phyloP scores from a whole-genome alignment of 257 asterid species.

The Ocimum tenuiflorum region DNA sequence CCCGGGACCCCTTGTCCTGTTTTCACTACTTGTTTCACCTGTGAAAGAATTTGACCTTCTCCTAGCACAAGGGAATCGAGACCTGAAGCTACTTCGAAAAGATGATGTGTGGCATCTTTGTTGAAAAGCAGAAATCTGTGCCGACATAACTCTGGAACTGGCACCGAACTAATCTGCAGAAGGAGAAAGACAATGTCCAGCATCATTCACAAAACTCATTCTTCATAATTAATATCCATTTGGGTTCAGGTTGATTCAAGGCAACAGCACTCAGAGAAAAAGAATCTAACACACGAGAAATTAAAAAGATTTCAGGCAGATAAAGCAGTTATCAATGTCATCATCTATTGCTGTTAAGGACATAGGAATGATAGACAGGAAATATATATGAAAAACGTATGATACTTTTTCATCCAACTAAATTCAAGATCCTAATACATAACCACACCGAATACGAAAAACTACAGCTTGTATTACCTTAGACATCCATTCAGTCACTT shows the following conservation, averaged over 20 bases:
- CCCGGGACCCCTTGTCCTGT: constrained; percentile 74
- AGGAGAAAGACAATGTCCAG: constrained; percentile 10
- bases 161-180: constrained; percentile 70
- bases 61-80: constrained; percentile 90
- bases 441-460: background rate
- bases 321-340: background rate
- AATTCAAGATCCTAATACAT: background rate
- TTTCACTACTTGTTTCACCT: constrained; percentile 84
- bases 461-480: constrained; percentile 43
- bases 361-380: background rate
- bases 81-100: constrained; percentile 86
- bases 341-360: background rate
- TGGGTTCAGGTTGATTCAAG: background rate
- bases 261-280: background rate
- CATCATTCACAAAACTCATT: background rate
- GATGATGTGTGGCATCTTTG: constrained; percentile 65
- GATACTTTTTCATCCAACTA: background rate
- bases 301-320: background rate
- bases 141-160: constrained; percentile 53
- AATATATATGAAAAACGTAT: background rate
- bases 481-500: constrained; percentile 96
- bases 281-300: background rate
- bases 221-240: background rate
- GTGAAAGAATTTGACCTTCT: constrained; percentile 94
- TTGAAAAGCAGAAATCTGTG: constrained; percentile 64